These are phyloP conservation scores for Berkeleyomyces basicola DNA, from an alignment of 2,329 filamentous ascomycete species.

Conservation along the genomic window DNA sequence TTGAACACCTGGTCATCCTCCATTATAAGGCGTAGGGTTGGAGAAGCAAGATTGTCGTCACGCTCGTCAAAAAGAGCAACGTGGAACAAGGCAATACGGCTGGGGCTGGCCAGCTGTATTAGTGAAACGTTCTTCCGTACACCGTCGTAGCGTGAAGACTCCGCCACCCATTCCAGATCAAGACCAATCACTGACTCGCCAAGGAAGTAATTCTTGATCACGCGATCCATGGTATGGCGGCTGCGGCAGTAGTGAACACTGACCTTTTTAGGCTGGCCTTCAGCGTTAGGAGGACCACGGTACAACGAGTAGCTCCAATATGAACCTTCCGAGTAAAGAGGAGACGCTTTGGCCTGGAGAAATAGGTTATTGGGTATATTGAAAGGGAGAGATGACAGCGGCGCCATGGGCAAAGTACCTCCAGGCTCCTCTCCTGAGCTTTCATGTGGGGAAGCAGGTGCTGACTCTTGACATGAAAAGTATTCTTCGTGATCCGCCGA, in stretches of 20 bases:
- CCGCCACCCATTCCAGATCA: slow-evolving; percentile 67
- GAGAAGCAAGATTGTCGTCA: slow-evolving; percentile 44
- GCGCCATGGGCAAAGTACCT: slow-evolving; percentile 17
- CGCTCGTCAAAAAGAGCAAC: slow-evolving; percentile 43
- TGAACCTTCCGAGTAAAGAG: slow-evolving; percentile 29
- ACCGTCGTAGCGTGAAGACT: slow-evolving; percentile 29
- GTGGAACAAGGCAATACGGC: slow-evolving; percentile 68
- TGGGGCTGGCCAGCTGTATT: slow-evolving; percentile 65
- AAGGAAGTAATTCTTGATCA: slow-evolving; percentile 46
- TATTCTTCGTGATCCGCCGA: background rate
- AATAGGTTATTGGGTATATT: slow-evolving; percentile 32
- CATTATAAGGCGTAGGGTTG: slow-evolving; percentile 53
- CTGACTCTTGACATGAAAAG: background rate
- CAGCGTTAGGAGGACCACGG: slow-evolving; percentile 27
- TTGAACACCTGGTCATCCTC: slow-evolving; percentile 56
- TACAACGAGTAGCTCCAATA: slow-evolving; percentile 59
- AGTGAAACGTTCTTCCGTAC: slow-evolving; percentile 58
- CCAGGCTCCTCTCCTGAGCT: background rate
- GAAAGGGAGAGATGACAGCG: slow-evolving; percentile 26
- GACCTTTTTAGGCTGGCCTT: slow-evolving; percentile 34
- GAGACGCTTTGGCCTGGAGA: slow-evolving; percentile 30
- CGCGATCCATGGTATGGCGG: slow-evolving; percentile 47
- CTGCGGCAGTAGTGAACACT: slow-evolving; percentile 64
- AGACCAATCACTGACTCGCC: slow-evolving; percentile 62
- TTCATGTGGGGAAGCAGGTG: background rate